Conservation (phyloP, 768 basidiomycete genomes). For the Termitomyces sp. region DNA sequence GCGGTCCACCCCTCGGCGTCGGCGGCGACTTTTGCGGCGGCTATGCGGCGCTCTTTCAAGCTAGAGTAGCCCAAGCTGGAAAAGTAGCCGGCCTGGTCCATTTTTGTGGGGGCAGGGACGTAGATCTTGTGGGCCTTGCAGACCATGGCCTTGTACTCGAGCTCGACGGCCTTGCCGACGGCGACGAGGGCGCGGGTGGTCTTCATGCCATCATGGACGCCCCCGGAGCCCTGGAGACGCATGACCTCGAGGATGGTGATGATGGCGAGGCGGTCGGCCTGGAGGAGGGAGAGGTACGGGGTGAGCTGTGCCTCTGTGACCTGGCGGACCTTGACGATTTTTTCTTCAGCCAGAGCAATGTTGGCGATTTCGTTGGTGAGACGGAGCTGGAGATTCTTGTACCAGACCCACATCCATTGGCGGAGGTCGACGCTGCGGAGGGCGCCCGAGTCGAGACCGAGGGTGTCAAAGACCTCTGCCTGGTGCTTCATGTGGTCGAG, state of each 20-base stretch:
- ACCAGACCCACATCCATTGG: constrained; percentile 88
- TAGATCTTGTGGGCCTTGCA: constrained; percentile 62
- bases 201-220: constrained; percentile 85
- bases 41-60: constrained; percentile 61
- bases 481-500: constrained; percentile 66
- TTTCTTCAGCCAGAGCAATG: constrained; percentile 36
- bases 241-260: constrained; percentile 89
- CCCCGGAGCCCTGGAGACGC: constrained; percentile 74
- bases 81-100: constrained; percentile 45
- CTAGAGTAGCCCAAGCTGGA: constrained; percentile 56
- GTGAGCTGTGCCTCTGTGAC: constrained; percentile 30
- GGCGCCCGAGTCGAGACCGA: constrained; percentile 49
- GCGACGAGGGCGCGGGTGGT: constrained; percentile 76
- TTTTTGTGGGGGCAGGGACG: constrained; percentile 32
- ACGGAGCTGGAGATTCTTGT: constrained; percentile 50
- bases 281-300: constrained; percentile 75
- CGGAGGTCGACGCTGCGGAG: constrained; percentile 53
- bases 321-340: neutral
- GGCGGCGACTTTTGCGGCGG: constrained; percentile 60
- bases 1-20: constrained; percentile 74
- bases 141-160: constrained; percentile 86
- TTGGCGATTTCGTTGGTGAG: constrained; percentile 49
- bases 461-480: constrained; percentile 50
- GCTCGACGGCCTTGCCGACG: constrained; percentile 83
- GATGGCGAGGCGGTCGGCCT: constrained; percentile 76